Conservation (phyloP, 1,139 yeast species). For the Candida sp. region DNA sequence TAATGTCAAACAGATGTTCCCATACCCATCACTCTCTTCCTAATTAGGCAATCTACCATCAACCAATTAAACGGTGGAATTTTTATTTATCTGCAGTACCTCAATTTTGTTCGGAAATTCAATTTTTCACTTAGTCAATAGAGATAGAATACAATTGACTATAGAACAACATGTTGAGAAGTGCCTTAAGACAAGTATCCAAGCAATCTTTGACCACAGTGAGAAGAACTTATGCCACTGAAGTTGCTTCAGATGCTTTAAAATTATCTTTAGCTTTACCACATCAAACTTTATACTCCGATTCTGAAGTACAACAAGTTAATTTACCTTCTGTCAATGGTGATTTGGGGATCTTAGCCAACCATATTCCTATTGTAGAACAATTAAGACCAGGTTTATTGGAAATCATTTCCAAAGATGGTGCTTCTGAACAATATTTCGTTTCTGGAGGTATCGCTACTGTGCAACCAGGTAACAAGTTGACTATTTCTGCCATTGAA, state of each 20-base stretch:
- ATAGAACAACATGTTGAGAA: constrained; percentile 56
- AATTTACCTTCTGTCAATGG: constrained; percentile 97
- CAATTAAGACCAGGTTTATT: constrained; percentile 96
- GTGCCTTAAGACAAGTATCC: constrained; percentile 61
- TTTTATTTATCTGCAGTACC: constrained; percentile 5
- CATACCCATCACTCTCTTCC: constrained; percentile 13
- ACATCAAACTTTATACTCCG: constrained; percentile 61
- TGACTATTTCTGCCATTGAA: constrained; percentile 92
- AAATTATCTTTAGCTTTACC: constrained; percentile 92
- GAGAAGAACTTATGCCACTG: constrained; percentile 89
- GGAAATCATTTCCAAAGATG: constrained; percentile 81
- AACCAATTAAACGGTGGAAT: constrained; percentile 24
- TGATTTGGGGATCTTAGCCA: constrained; percentile 95
- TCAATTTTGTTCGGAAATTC: constrained; percentile 3
- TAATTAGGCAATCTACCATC: constrained; percentile 24
- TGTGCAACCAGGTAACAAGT: constrained; percentile 90
- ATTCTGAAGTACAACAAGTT: constrained; percentile 72
- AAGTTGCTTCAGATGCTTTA: constrained; percentile 72
- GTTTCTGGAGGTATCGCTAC: constrained; percentile 98
- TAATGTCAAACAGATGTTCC: too few species aligned
- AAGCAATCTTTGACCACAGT: constrained; percentile 61
- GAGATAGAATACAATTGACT: too few species aligned
- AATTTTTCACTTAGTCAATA: not conserved
- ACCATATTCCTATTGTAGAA: constrained; percentile 98
- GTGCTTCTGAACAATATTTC: constrained; percentile 75